phyloP scores from a whole-genome alignment of 768 basidiomycete species.

The Pulveroboletus sp. region DNA sequence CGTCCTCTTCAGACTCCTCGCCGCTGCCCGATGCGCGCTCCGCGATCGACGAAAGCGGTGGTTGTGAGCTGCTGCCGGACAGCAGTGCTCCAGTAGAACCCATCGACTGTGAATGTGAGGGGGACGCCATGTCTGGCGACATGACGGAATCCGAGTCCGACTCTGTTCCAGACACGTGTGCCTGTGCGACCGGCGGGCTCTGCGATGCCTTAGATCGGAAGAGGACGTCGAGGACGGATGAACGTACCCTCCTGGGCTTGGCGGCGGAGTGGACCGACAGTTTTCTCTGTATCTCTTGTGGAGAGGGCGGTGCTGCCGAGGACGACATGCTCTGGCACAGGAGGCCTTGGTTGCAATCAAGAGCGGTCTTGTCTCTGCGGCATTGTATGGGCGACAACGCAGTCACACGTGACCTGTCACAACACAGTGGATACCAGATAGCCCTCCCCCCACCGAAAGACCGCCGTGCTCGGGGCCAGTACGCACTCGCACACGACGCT shows the following conservation, averaged over 20 bases:
- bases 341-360: slow-evolving; percentile 9
- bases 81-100: slow-evolving; percentile 28
- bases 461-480: slow-evolving; percentile 9
- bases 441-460: slow-evolving; percentile 1
- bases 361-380: neutral
- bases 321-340: slow-evolving; percentile 21
- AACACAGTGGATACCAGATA: neutral
- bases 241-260: slow-evolving; percentile 43
- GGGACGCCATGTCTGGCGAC: slow-evolving; percentile 46
- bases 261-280: slow-evolving; percentile 69
- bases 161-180: slow-evolving; percentile 65
- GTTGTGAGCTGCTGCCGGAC: slow-evolving; percentile 35
- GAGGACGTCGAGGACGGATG: neutral
- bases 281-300: slow-evolving; percentile 83
- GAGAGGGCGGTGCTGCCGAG: slow-evolving; percentile 60
- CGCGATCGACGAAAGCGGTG: slow-evolving; percentile 70
- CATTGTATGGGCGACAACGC: too few species aligned
- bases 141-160: slow-evolving; percentile 80
- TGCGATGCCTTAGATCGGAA: slow-evolving; percentile 18
- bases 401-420: slow-evolving; percentile 26
- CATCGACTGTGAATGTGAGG: slow-evolving; percentile 34
- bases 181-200: slow-evolving; percentile 29
- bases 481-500: neutral
- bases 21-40: slow-evolving; percentile 67
- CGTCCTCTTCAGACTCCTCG: slow-evolving; percentile 76